phyloP scores from a whole-genome alignment of 768 basidiomycete species.

The Pisolithus microcarpus region DNA sequence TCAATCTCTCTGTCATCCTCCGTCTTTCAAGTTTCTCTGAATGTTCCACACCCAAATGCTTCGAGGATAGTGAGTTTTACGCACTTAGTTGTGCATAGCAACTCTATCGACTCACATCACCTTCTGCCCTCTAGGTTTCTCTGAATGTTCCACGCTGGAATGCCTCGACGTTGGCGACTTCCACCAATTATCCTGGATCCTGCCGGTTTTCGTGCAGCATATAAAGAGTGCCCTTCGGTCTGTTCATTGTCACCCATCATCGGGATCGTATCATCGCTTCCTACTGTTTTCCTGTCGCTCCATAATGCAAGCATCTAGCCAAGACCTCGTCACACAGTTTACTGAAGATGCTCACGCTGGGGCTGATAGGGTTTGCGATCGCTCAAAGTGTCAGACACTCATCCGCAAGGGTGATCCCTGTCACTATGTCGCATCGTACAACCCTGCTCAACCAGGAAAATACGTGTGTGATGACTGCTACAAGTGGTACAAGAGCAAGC shows the following conservation, averaged over 20 bases:
- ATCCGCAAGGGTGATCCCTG: constrained; percentile 4
- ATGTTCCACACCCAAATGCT: too few species aligned
- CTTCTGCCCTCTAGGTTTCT: too few species aligned
- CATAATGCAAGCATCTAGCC: not conserved
- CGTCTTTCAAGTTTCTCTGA: too few species aligned
- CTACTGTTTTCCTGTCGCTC: not conserved
- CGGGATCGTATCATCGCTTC: not conserved
- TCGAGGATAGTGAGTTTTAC: too few species aligned
- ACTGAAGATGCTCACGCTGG: constrained; percentile 3
- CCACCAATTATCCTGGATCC: too few species aligned
- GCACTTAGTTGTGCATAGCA: too few species aligned
- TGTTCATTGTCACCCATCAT: not conserved
- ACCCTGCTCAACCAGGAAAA: not conserved
- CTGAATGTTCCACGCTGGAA: too few species aligned
- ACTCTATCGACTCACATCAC: too few species aligned
- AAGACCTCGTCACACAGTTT: constrained; percentile 5
- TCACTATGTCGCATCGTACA: not conserved
- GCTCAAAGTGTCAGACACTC: not conserved
- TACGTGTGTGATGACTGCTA: constrained; percentile 1
- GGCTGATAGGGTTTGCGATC: not conserved
- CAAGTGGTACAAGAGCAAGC: not conserved
- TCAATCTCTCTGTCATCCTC: too few species aligned
- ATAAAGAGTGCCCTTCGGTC: too few species aligned
- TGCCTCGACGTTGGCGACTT: too few species aligned
- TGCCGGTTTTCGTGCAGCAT: too few species aligned